Evolutionary conservation across 495 filamentous ascomycete genomes (phyloP).

Genomic region (Xylaria bambusicola): DNA sequence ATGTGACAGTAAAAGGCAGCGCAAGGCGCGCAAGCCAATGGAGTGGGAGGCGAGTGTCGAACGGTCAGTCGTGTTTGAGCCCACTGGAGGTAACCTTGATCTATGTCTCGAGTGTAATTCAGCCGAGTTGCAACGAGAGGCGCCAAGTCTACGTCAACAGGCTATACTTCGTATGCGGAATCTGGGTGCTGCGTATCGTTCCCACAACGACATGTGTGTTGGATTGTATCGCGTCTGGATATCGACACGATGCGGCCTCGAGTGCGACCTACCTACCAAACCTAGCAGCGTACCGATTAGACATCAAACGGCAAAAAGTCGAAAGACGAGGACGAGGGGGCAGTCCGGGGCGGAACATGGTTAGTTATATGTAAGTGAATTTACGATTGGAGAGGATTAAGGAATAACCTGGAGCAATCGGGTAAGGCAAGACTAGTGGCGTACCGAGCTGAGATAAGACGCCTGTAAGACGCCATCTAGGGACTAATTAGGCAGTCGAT

Average conservation of each 20-base stretch:
- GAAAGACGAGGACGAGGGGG: background rate
- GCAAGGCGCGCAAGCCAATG: conserved; percentile 1
- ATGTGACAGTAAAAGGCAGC: conserved; percentile 2
- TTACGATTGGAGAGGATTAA: conserved; percentile 5
- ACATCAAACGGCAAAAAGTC: no score
- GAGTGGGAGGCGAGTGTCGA: background rate
- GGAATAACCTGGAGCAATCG: no score
- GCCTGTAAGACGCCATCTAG: no score
- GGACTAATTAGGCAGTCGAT: no score
- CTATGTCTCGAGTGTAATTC: no score
- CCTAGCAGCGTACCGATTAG: no score
- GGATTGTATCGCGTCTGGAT: background rate
- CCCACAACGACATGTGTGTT: background rate
- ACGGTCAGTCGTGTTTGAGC: background rate
- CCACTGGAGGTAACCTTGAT: no score
- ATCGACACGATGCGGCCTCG: background rate
- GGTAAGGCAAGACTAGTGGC: no score
- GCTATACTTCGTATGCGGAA: background rate
- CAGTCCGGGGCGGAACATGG: background rate
- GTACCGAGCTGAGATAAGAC: background rate
- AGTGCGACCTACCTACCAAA: no score
- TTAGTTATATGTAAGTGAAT: no score
- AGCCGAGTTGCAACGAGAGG: background rate
- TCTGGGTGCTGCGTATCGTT: background rate
- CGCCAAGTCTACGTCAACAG: background rate